Conservation (phyloP, 1,139 yeast genomes). For the Tardiomyces digboiensis region DNA sequence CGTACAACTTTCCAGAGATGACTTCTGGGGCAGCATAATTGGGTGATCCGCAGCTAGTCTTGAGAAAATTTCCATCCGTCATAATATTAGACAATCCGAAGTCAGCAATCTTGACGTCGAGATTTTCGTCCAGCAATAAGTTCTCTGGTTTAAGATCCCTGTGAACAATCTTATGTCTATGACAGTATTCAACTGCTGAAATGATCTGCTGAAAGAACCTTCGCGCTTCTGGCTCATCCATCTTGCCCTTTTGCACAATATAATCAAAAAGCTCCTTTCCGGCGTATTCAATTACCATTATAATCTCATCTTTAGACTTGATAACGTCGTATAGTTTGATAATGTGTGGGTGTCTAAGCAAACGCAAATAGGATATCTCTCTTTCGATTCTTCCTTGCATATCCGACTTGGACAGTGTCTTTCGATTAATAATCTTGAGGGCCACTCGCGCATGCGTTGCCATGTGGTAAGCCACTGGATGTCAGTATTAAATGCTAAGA, state of each 20-base stretch:
- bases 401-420: slow-evolving; percentile 89
- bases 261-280: slow-evolving; percentile 95
- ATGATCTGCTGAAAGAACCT: slow-evolving; percentile 96
- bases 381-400: slow-evolving; percentile 98
- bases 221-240: slow-evolving; percentile 92
- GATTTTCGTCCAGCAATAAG: slow-evolving; percentile 76
- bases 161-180: slow-evolving; percentile 95
- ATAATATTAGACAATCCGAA: slow-evolving; percentile 92
- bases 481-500: slow-evolving; percentile 3
- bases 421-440: slow-evolving; percentile 85
- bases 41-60: slow-evolving; percentile 96
- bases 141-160: slow-evolving; percentile 95
- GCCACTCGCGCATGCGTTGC: slow-evolving; percentile 94
- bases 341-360: slow-evolving; percentile 93
- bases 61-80: slow-evolving; percentile 96
- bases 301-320: slow-evolving; percentile 90
- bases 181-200: slow-evolving; percentile 97
- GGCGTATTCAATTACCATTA: slow-evolving; percentile 97
- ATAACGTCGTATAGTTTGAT: slow-evolving; percentile 94
- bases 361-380: slow-evolving; percentile 82
- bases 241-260: slow-evolving; percentile 89
- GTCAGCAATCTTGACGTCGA: slow-evolving; percentile 95
- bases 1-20: slow-evolving; percentile 89
- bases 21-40: slow-evolving; percentile 99
- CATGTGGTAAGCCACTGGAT: slow-evolving; percentile 70